Conservation (phyloP, 2,329 filamentous ascomycete genomes). For the Calycina marina region DNA sequence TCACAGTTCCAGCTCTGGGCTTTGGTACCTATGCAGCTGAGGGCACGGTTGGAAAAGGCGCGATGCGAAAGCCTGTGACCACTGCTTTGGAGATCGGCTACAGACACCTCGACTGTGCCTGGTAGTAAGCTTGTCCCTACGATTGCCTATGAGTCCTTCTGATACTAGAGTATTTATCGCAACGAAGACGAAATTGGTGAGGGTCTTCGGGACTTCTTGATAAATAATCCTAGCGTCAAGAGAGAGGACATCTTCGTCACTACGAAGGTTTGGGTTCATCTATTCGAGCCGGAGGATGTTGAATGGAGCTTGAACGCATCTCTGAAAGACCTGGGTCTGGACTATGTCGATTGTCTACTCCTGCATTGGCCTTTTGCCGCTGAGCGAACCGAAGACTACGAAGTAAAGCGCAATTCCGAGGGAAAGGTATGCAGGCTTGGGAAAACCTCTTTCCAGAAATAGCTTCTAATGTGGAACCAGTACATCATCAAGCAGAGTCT, state of each 20-base stretch:
- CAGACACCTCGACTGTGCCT: slow-evolving; percentile 54
- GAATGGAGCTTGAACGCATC: slow-evolving; percentile 58
- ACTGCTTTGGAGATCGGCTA: slow-evolving; percentile 53
- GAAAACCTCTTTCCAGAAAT: background rate
- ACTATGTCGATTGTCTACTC: slow-evolving; percentile 69
- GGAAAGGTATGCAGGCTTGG: slow-evolving; percentile 28
- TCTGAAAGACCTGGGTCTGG: slow-evolving; percentile 55
- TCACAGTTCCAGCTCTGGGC: slow-evolving; percentile 27
- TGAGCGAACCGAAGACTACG: slow-evolving; percentile 65
- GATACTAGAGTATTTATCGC: slow-evolving; percentile 33
- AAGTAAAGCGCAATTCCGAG: slow-evolving; percentile 33
- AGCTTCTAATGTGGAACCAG: slow-evolving; percentile 18
- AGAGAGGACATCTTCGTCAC: slow-evolving; percentile 17
- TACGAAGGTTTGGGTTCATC: slow-evolving; percentile 38
- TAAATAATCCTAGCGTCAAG: slow-evolving; percentile 42
- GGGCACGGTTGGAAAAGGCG: slow-evolving; percentile 24
- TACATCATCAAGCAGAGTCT: slow-evolving; percentile 47
- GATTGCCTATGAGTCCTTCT: background rate
- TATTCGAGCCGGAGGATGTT: slow-evolving; percentile 44
- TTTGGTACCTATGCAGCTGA: slow-evolving; percentile 25
- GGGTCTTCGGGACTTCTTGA: slow-evolving; percentile 59
- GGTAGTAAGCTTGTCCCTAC: slow-evolving; percentile 33
- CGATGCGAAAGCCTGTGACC: slow-evolving; percentile 31
- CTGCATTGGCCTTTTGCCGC: slow-evolving; percentile 69
- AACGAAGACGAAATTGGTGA: slow-evolving; percentile 75